phyloP scores from a whole-genome alignment of 1,284 basidiomycete genomes.

The Papiliotrema fonsecae region DNA sequence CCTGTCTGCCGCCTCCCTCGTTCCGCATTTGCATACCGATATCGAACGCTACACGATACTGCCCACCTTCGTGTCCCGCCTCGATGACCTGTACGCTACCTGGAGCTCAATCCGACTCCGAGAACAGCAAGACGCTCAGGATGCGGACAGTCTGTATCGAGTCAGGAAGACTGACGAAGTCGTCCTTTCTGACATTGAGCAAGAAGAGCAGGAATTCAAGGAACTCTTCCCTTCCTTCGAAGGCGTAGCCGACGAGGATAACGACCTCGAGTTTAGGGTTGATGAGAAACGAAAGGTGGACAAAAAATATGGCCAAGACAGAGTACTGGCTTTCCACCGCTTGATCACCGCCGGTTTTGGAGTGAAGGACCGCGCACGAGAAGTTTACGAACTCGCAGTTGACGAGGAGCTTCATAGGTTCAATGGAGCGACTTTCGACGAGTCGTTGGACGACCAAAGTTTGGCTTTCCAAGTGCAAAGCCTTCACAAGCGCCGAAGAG shows the following conservation, averaged over 20 bases:
- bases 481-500: constrained; percentile 33
- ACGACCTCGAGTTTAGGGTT: not conserved
- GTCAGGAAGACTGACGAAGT: constrained; percentile 59
- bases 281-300: constrained; percentile 9
- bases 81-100: constrained; percentile 69
- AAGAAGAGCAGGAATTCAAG: constrained; percentile 75
- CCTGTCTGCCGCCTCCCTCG: constrained; percentile 5
- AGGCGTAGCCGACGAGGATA: constrained; percentile 40
- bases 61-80: constrained; percentile 52
- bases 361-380: constrained; percentile 15
- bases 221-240: constrained; percentile 77
- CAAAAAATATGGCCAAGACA: constrained; percentile 17
- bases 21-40: constrained; percentile 4
- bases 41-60: constrained; percentile 9
- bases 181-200: constrained; percentile 63
- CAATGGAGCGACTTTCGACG: constrained; percentile 18
- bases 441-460: constrained; percentile 29
- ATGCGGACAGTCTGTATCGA: constrained; percentile 74
- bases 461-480: constrained; percentile 33
- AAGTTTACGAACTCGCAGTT: constrained; percentile 4
- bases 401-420: constrained; percentile 24
- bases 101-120: constrained; percentile 78
- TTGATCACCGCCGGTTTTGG: constrained; percentile 11
- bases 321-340: constrained; percentile 28
- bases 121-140: constrained; percentile 61